Evolutionary conservation across 1,284 basidiomycete genomes (phyloP), one percentile per base, ranked within the genome.

Genomic region (Grifola frondosa): DNA sequence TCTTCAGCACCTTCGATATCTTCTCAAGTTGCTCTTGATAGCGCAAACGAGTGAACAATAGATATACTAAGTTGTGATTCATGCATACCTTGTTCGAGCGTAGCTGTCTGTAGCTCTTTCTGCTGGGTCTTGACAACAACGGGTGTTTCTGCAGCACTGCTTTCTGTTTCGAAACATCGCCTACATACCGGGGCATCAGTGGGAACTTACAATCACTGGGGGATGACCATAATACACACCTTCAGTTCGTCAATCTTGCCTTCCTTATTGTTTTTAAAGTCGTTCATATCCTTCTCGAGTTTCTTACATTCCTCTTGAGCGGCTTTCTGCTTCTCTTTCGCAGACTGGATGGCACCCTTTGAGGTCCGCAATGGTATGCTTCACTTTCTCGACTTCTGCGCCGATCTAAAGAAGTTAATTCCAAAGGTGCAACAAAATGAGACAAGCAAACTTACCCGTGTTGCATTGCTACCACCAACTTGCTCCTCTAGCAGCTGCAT

Each of bases 251-350:
- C 89, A 42, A 95, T 88, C 70, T 99, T 99, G 35, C 91, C 91
- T 44, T 97, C 96, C 65, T 97, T 97, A 73, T 99, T 95, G 65
- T 93, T 87, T 72, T 97, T 95, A 71, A 99, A 97, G 72, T 99
- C 97, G 41, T 82, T 83, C 93, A 99, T 98, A 63, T 99, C 97
- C 60, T 86, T 87, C 68, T 98, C 90, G 19, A 98, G 81, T 52
- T 87, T 88, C 68, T 84, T 84, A 61, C 82, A 81, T 50, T 98
- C 94, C 0, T 75, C 81, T 41, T 84, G 71, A 0, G 92, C 91
- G 3, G 71, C 75, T 54, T 80, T 80, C 62, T 96, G 88, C 59
- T 90, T 88, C 44, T 82, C 74, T 61, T 87, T 83, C 6, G 91
- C 85, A 0, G 67, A 68, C 42, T 81, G 67, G 23, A 93, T 74